Evolutionary conservation across 2,329 filamentous ascomycete species (phyloP), one percentile per base, ranked within the genome.

Genomic region (Berkeleyomyces rouxiae): DNA sequence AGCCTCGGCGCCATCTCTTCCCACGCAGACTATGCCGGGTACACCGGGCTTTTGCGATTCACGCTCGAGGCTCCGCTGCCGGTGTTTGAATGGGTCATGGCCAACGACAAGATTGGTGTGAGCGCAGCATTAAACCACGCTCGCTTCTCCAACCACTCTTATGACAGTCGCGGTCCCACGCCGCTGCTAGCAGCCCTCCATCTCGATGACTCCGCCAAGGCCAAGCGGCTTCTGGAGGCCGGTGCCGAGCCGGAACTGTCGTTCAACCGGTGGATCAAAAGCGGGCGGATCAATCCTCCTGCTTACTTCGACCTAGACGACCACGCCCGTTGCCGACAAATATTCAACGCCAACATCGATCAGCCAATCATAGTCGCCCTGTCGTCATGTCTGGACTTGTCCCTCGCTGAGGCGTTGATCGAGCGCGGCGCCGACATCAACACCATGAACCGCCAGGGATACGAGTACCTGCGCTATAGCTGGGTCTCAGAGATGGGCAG

Each of bases 1-100:
- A 77, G 80, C 55, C 78, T 90, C 1, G 88, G 88, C 0, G 87
- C 87, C 1, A 86, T 85, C 0, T 83, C 79, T 42, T 82, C 85
- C 0, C 88, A 93, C 70, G 88, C 84, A 0, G 88, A 92, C 67
- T 70, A 81, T 43, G 74, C 79, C 7, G 79, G 83, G 3, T 74
- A 78, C 39, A 90, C 87, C 1, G 82, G 81, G 0, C 77, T 95
- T 65, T 82, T 89, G 65, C 81, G 82, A 65, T 63, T 37, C 7
- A 16, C 37, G 39, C 11, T 44, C 4, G 23, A 58, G 6, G 42
- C 60, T 13, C 77, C 79, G 37, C 65, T 67, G 3, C 73, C 78
- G 9, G 68, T 82, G 7, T 69, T 84, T 1, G 76, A 82, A 46
- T 67, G 73, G 0, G 70, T 85, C 1, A 72, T 77, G 61, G 72